Percentiles rank a stretch among this genome's conserved stretches.
Evolutionary conservation across 23 red algal species (phyloP).

Genomic region (Gracilaria caudata): DNA sequence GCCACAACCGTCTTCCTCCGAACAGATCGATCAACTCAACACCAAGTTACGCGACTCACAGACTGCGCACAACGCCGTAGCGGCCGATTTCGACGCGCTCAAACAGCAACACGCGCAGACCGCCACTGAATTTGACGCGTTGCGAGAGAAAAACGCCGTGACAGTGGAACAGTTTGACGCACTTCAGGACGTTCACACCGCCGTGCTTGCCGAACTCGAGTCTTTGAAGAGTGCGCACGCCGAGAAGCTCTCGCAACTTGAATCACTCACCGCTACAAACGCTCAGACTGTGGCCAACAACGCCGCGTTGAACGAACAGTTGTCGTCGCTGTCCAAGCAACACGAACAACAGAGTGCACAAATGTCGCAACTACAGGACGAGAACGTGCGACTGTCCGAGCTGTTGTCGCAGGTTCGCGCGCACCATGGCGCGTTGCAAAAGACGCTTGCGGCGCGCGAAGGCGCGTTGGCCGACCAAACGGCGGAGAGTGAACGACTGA

Average conservation of each 20-base stretch:
- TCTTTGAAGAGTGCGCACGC: not conserved
- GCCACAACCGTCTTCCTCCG: not conserved
- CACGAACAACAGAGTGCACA: not conserved
- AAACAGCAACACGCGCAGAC: too few species aligned
- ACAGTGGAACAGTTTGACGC: too few species aligned
- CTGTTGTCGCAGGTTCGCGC: conserved; percentile 1
- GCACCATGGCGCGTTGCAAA: not conserved
- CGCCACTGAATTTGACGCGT: too few species aligned
- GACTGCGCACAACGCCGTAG: not conserved
- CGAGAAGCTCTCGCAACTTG: not conserved
- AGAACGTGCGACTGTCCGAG: not conserved
- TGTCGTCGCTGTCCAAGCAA: too few species aligned
- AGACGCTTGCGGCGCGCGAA: not conserved
- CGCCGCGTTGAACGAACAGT: too few species aligned
- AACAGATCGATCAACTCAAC: not conserved
- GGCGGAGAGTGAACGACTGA: too few species aligned
- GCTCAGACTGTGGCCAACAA: too few species aligned
- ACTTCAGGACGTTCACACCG: too few species aligned
- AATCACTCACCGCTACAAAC: not conserved
- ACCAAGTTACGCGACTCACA: too few species aligned
- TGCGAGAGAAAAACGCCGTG: too few species aligned
- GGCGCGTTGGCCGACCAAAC: not conserved
- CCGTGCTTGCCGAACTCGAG: not conserved
- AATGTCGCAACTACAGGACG: not conserved
- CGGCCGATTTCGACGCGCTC: not conserved